Evolutionary conservation across 2,329 filamentous ascomycete species (phyloP).

Genomic region (Tolypocladium capitatum): DNA sequence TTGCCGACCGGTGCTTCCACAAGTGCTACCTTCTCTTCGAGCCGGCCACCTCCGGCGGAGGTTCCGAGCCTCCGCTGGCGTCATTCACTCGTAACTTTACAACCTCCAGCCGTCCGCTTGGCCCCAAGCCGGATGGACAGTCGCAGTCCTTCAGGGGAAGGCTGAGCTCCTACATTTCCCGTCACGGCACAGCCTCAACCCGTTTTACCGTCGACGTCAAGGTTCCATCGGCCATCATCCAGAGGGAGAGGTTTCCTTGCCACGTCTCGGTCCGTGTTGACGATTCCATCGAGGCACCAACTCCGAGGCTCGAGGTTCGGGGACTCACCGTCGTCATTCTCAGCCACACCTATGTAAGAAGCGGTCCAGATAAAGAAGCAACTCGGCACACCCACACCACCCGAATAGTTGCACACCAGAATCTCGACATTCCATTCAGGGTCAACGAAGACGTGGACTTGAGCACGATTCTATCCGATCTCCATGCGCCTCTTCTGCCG

Average conservation of each 20-base stretch:
- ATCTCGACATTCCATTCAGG: not conserved
- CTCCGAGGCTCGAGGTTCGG: not conserved
- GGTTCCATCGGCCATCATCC: not conserved
- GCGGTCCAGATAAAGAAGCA: not conserved
- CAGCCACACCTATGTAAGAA: not conserved
- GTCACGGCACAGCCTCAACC: not conserved
- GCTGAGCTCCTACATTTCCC: not conserved
- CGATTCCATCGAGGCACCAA: not conserved
- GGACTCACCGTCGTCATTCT: not conserved
- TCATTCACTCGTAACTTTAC: not conserved
- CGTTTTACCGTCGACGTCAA: not conserved
- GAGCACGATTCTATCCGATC: not conserved
- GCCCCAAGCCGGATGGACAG: not conserved
- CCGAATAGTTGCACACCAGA: not conserved
- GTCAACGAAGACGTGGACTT: not conserved
- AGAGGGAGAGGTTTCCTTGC: not conserved
- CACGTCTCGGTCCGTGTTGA: not conserved
- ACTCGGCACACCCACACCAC: not conserved
- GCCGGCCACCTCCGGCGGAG: not conserved
- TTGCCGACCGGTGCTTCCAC: not conserved
- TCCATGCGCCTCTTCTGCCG: not conserved
- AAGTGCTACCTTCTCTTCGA: not conserved
- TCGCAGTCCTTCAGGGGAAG: not conserved
- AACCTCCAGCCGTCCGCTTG: not conserved
- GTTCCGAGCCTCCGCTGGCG: not conserved